Evolutionary conservation across 2,329 filamentous ascomycete species (phyloP).

Genomic region (Alternaria postmessia): DNA sequence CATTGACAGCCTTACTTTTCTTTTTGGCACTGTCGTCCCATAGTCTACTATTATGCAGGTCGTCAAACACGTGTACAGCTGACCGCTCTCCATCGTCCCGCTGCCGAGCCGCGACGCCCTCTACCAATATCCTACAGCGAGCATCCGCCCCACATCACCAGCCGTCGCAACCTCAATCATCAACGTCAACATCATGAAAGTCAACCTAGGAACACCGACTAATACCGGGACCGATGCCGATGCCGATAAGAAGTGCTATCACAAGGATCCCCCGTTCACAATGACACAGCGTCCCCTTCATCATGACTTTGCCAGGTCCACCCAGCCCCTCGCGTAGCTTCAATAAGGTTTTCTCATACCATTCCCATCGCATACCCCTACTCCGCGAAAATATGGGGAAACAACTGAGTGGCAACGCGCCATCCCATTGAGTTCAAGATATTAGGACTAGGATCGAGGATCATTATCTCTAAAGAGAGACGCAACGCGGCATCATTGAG

Average conservation of each 20-base stretch:
- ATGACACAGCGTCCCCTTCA: not conserved
- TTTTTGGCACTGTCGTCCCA: not conserved
- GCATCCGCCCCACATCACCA: not conserved
- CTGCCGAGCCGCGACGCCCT: not conserved
- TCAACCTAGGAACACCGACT: not conserved
- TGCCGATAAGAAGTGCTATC: not conserved
- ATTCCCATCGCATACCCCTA: not conserved
- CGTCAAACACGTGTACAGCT: not conserved
- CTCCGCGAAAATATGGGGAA: conserved; percentile 2
- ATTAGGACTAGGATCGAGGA: not conserved
- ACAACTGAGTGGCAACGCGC: not conserved
- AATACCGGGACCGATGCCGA: not conserved
- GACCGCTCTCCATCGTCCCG: not conserved
- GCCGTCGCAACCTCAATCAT: not conserved
- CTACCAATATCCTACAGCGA: not conserved
- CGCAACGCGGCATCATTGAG: not conserved
- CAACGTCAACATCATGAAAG: not conserved
- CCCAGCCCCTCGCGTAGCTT: not conserved
- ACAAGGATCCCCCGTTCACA: conserved; percentile 1
- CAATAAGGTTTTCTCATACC: not conserved
- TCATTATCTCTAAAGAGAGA: conserved; percentile 1
- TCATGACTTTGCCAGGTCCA: not conserved
- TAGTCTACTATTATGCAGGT: not conserved
- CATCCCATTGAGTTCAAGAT: not conserved
- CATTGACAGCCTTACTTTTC: not conserved